Conservation (phyloP, 202 grass and related monocot species). For the Cymbopogon flexuosus region DNA sequence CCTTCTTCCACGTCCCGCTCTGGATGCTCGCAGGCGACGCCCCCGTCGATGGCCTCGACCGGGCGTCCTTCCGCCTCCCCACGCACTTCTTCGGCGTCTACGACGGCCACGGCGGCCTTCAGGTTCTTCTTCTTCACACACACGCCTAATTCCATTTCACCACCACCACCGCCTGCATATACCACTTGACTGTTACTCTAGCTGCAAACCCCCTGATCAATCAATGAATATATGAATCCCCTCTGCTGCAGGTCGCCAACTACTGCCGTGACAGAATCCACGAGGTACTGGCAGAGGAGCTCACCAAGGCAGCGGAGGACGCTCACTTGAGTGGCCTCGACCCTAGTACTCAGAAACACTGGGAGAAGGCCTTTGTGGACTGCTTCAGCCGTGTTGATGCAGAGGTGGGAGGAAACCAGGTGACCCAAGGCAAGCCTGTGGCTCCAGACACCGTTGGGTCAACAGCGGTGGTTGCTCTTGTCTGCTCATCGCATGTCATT, state of each 20-base stretch:
- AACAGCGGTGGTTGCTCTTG: constrained; percentile 60
- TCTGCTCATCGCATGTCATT: constrained; percentile 69
- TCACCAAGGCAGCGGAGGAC: constrained; percentile 25
- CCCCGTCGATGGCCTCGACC: constrained; percentile 47
- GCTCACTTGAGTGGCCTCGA: constrained; percentile 8
- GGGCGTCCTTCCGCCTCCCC: constrained; percentile 39
- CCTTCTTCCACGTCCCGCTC: constrained; percentile 56
- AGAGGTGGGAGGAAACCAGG: constrained; percentile 50
- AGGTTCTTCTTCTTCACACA: background rate
- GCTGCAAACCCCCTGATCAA: background rate
- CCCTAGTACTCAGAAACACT: constrained; percentile 36
- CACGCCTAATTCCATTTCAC: background rate
- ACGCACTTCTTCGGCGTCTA: constrained; percentile 84
- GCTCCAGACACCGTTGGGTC: constrained; percentile 71
- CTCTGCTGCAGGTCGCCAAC: constrained; percentile 52
- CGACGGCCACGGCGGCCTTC: constrained; percentile 73
- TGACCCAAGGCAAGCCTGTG: constrained; percentile 22
- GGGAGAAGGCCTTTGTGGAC: constrained; percentile 64
- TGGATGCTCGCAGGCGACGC: constrained; percentile 57
- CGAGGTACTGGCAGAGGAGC: constrained; percentile 39
- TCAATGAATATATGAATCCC: background rate
- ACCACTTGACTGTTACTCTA: background rate
- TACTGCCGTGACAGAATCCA: constrained; percentile 66
- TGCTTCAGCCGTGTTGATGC: constrained; percentile 72
- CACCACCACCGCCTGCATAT: background rate